Conservation (phyloP, 1,284 basidiomycete genomes). For the Ustilago cynodontis region DNA sequence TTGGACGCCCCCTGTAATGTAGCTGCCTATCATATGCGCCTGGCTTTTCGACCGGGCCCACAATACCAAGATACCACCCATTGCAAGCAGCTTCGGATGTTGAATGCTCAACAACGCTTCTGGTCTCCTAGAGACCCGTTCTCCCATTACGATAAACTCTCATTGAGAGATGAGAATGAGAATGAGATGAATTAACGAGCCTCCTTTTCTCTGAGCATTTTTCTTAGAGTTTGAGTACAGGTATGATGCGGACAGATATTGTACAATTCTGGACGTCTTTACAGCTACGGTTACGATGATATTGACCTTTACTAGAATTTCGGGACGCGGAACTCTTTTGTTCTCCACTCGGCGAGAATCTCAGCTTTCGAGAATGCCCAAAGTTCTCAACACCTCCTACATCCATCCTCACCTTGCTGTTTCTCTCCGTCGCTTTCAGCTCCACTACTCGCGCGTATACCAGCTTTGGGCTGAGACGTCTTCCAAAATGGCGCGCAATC, state of each 20-base stretch:
- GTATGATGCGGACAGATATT: not conserved
- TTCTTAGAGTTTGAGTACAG: not conserved
- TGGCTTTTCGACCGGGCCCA: not conserved
- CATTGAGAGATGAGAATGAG: not conserved
- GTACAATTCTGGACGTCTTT: too few relatives aligned
- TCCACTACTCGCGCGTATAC: not conserved
- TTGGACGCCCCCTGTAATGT: conserved; percentile 14
- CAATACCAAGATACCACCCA: not conserved
- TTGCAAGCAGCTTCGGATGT: not conserved
- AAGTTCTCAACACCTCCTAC: not conserved
- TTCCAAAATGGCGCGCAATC: conserved; percentile 65
- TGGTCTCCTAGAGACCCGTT: not conserved
- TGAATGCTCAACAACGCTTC: too few relatives aligned
- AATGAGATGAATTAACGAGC: not conserved
- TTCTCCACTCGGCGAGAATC: conserved; percentile 4
- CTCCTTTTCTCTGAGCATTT: not conserved
- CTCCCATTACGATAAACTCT: not conserved
- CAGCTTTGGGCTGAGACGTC: not conserved
- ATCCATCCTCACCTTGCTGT: not conserved
- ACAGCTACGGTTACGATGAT: not conserved
- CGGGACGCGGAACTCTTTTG: not conserved
- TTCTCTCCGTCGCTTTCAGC: not conserved
- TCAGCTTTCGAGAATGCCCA: too few relatives aligned
- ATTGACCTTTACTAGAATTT: not conserved
- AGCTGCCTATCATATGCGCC: conserved; percentile 15